These are phyloP conservation scores for Elsinoe necatrix DNA, from an alignment of 2,329 filamentous ascomycete species.

Conservation along the genomic window DNA sequence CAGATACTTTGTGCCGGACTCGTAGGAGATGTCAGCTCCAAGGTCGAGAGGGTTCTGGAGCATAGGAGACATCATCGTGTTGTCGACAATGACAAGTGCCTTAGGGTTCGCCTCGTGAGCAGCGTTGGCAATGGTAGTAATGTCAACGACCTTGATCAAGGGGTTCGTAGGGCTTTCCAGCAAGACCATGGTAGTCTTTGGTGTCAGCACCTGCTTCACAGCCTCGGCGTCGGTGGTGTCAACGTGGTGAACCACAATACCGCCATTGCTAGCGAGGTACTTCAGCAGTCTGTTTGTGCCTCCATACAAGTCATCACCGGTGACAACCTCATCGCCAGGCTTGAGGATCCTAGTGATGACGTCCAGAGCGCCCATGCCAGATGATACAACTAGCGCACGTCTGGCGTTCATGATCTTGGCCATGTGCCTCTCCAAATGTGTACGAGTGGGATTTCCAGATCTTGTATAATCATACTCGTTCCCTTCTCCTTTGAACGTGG, in stretches of 20 bases:
- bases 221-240: slow-evolving; percentile 75
- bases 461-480: slow-evolving; percentile 97
- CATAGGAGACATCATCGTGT: slow-evolving; percentile 97
- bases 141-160: slow-evolving; percentile 94
- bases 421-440: slow-evolving; percentile 89
- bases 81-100: slow-evolving; percentile 86
- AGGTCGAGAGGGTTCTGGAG: slow-evolving; percentile 89
- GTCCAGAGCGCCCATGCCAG: slow-evolving; percentile 94
- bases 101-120: slow-evolving; percentile 70
- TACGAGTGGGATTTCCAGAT: slow-evolving; percentile 91
- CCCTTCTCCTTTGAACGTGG: slow-evolving; percentile 86
- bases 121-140: slow-evolving; percentile 66
- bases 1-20: slow-evolving; percentile 95
- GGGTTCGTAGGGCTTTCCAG: slow-evolving; percentile 97
- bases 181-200: slow-evolving; percentile 89
- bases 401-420: slow-evolving; percentile 98
- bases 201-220: slow-evolving; percentile 59
- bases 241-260: slow-evolving; percentile 90
- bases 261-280: slow-evolving; percentile 79
- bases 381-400: slow-evolving; percentile 84
- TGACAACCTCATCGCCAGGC: slow-evolving; percentile 93
- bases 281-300: slow-evolving; percentile 90
- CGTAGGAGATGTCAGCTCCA: slow-evolving; percentile 92
- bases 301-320: slow-evolving; percentile 93
- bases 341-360: slow-evolving; percentile 86